phyloP scores from a whole-genome alignment of 495 filamentous ascomycete species.

The Choiromyces venosus region DNA sequence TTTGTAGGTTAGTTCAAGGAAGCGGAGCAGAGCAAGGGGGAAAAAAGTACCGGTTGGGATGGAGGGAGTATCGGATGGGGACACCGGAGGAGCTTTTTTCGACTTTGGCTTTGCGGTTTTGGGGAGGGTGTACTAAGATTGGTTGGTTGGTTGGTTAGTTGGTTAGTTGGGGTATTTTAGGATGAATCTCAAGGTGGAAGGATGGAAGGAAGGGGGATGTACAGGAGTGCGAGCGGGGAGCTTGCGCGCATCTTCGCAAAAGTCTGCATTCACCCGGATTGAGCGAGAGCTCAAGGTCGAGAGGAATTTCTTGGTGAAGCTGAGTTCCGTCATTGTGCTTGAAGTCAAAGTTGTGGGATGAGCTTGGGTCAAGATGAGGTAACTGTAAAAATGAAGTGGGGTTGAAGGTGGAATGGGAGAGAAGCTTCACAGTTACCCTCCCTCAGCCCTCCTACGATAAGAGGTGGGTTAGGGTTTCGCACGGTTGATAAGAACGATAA shows the following conservation, averaged over 20 bases:
- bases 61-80: conserved; percentile 46
- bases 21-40: conserved; percentile 45
- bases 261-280: conserved; percentile 69
- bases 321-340: conserved; percentile 67
- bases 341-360: neutral
- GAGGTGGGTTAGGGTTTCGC: conserved; percentile 6
- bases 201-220: conserved; percentile 20
- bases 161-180: conserved; percentile 5
- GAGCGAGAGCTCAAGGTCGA: conserved; percentile 68
- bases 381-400: conserved; percentile 1
- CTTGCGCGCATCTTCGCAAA: conserved; percentile 74
- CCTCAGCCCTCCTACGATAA: neutral
- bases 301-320: conserved; percentile 79
- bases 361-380: neutral
- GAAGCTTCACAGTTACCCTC: conserved; percentile 29
- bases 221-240: conserved; percentile 67
- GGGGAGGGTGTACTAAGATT: conserved; percentile 51
- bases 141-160: conserved; percentile 8
- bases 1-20: conserved; percentile 38
- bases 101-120: conserved; percentile 29
- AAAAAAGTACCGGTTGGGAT: conserved; percentile 48
- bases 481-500: neutral
- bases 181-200: neutral
- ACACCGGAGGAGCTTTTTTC: conserved; percentile 40
- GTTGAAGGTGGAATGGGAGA: conserved; percentile 7